Evolutionary conservation across 1,284 basidiomycete species (phyloP), one percentile per base, ranked within the genome.

Genomic region (Meira miltonrushii): DNA sequence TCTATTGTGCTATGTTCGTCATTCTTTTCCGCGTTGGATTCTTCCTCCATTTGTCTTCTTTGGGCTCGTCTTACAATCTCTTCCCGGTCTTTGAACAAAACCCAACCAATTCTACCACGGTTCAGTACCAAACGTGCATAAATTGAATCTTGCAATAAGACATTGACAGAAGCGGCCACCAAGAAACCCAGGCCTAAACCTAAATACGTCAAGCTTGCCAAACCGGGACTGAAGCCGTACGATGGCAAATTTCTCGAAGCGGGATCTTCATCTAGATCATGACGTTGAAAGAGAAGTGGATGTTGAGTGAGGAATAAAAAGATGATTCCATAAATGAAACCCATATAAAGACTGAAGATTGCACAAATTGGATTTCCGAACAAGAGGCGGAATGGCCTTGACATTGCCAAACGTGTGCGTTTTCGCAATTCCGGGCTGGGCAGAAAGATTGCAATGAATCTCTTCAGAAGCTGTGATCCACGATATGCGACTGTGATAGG

Each of bases 291-390:
- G 23, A 81, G 64, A 0, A 82, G 60, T 2, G 81, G 81, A 10
- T 81, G 68, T 55, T 73, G 66, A 8, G 77, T 75, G 33, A 82
- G 76, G 48, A 82, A 74, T 59, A 80, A 80, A 15, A 81, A 71
- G 56, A 72, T 63, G 62, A 79, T 69, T 10, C 80, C 80, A 59
- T 82, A 82, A 51, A 80, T 74, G 64, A 80, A 82, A 0, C 80
- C 79, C 55, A 81, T 80, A 65, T 82, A 82, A 43, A 74, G 48
- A 2, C 75, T 77, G 58, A 82, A 81, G 38, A 80, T 69, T 52
- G 80, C 73, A 21, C 78, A 79, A 59, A 67, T 63, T 47, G 58
- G 65, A 51, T 66, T 73, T 59, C 61, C 74, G 63, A 69, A 75
- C 25, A 61, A 70, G 53, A 66, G 58, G n/a, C 62, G 66, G 21